Base-by-base conservation (phyloP, 1,284 basidiomycete species). In the Mycosarcoma mackinlayi region DNA sequence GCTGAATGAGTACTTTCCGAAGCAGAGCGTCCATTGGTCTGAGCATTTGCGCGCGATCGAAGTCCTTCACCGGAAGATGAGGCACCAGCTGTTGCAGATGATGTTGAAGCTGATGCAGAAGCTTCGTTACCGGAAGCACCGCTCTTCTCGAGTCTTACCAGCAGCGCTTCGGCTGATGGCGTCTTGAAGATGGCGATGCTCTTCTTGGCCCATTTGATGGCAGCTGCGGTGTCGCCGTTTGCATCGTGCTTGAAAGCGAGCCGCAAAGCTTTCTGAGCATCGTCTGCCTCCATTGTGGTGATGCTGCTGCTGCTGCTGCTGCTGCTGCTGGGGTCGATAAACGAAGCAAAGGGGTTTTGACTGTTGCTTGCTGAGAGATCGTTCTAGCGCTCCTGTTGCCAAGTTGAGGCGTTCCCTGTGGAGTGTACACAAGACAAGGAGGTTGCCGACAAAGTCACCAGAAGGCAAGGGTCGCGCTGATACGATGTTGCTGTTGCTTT, bases 181-280 rank as follows among this genome's bases (percentile, higher is more conserved):
- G 93, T 95, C 51, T 89, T 86, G 84, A 91, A 93, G 55, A 98
- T 87, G 23, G 89, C 86, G 58, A 94, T 88, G 14, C 91, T 92
- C 85, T 98, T 98, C 84, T 90, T 89, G 68, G 90, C 90, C 86
- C 97, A 95, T 82, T 93, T 92, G 77, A 91, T 88, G 1, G 95
- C 93, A 4, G 64, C 60, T 13, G 68, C 71, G n/a, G 68, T 74
- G 48, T 82, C 76, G 6, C 78, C 79, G 30, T 65, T 60, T 31
- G 46, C 48, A 27, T 77, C 72, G 51, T 82, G 73, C 57, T 82
- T 82, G 42, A 73, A 73, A 4, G 80, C 79, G 23, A 82, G 75
- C 31, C 65, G 44, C 21, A 81, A 68, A 16, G 79, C 79, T 52
- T 79, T 79, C 21, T 58, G 73, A 27, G 78, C 78, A 21, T 81